A percentile compares a stretch with the other conserved stretches of the same genome.
These are phyloP conservation scores for Stropharia rugosoannulata DNA, from an alignment of 768 basidiomycete species.

Conservation along the genomic window DNA sequence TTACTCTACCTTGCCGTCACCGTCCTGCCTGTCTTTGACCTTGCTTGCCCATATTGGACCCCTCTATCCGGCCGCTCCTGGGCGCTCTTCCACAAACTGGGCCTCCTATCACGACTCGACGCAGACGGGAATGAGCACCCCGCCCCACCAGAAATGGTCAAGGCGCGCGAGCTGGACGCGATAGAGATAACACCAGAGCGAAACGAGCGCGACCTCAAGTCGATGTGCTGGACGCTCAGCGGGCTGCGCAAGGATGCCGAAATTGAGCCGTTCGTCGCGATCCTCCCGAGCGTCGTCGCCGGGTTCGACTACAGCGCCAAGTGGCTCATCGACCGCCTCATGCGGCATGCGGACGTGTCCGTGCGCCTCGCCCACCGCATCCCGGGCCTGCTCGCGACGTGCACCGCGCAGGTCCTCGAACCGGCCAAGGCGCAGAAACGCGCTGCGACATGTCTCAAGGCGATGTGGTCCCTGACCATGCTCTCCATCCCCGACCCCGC, in stretches of 20 bases:
- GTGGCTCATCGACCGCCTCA: conserved; percentile 29
- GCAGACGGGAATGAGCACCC: conserved; percentile 15
- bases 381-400: conserved; percentile 30
- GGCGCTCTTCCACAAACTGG: conserved; percentile 24
- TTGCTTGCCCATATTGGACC: conserved; percentile 35
- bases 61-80: conserved; percentile 32
- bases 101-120: conserved; percentile 23
- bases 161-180: conserved; percentile 34
- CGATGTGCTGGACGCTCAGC: conserved; percentile 38
- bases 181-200: conserved; percentile 30
- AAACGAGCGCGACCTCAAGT: conserved; percentile 37
- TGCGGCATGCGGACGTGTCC: conserved; percentile 27
- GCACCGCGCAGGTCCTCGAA: conserved; percentile 24
- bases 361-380: conserved; percentile 34
- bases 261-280: conserved; percentile 34
- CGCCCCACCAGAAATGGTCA: conserved; percentile 21
- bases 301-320: conserved; percentile 40
- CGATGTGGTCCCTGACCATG: conserved; percentile 44
- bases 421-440: conserved; percentile 25
- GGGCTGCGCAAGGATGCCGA: conserved; percentile 33
- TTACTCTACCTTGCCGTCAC: conserved; percentile 30
- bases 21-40: conserved; percentile 29
- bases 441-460: conserved; percentile 33
- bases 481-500: conserved; percentile 30
- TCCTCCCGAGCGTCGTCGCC: conserved; percentile 32